Evolutionary conservation across 2,329 filamentous ascomycete genomes (phyloP).

Genomic region (Penicillium digitatum): DNA sequence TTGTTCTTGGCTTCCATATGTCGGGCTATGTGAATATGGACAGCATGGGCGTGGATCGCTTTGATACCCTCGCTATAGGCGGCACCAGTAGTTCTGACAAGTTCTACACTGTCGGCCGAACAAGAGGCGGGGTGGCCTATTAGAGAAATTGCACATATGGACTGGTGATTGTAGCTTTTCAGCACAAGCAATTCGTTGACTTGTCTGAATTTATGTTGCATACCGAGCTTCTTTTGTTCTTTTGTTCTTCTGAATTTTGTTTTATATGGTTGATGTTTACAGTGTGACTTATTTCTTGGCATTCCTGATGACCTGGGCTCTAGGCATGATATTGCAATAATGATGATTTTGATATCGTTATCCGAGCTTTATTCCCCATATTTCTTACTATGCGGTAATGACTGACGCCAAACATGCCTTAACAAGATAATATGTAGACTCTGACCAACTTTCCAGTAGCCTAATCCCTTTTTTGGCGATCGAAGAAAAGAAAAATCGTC

Average conservation of each 20-base stretch:
- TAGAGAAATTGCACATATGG: constrained; percentile 9
- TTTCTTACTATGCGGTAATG: constrained; percentile 1
- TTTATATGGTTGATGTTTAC: background rate
- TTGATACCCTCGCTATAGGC: constrained; percentile 47
- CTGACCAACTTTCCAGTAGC: background rate
- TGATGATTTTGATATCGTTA: background rate
- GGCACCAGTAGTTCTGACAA: constrained; percentile 26
- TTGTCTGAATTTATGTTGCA: background rate
- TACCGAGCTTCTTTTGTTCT: constrained; percentile 2
- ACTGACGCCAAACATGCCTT: background rate
- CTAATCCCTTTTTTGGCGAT: background rate
- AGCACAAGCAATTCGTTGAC: background rate
- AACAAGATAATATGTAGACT: background rate
- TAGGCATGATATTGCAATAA: background rate
- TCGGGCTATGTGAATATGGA: constrained; percentile 61
- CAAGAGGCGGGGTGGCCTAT: constrained; percentile 38
- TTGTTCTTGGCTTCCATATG: constrained; percentile 87
- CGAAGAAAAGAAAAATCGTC: background rate
- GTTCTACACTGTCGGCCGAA: constrained; percentile 43
- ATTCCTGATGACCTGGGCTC: background rate
- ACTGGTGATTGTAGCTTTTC: background rate
- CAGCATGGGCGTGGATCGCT: constrained; percentile 45
- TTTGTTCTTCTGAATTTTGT: background rate
- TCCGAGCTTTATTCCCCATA: background rate
- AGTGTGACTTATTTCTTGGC: background rate